A percentile compares a stretch with the other conserved stretches of the same genome.
phyloP scores from a whole-genome alignment of 768 basidiomycete genomes.

The Tricholoma hemisulphureum region DNA sequence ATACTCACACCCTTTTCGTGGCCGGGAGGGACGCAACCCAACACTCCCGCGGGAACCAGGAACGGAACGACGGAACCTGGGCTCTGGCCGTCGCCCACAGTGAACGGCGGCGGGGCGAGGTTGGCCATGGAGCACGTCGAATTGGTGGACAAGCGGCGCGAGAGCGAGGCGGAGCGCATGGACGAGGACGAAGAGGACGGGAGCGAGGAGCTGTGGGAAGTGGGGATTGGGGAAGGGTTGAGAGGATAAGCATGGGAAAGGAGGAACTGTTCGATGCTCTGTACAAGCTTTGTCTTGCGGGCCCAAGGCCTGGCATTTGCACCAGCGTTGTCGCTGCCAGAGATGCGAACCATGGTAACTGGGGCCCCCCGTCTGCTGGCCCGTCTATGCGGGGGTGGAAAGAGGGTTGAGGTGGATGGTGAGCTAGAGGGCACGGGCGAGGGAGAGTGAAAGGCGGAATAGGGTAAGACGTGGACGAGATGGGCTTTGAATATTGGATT shows the following conservation, averaged over 20 bases:
- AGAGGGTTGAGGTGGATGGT: background rate
- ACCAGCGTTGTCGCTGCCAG: too few relatives aligned
- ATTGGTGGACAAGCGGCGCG: background rate
- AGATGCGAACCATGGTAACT: too few relatives aligned
- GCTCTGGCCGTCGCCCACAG: background rate
- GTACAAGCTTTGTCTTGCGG: conserved; percentile 29
- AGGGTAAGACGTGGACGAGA: conserved; percentile 26
- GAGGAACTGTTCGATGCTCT: conserved; percentile 39
- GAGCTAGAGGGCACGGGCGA: background rate
- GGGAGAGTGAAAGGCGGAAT: conserved; percentile 2
- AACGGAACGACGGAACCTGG: conserved; percentile 4
- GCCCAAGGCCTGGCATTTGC: background rate
- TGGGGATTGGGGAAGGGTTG: background rate
- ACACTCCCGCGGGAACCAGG: conserved; percentile 13
- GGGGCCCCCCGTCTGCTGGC: too few relatives aligned
- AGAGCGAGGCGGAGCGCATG: background rate
- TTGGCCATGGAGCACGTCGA: background rate
- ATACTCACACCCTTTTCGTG: conserved; percentile 11
- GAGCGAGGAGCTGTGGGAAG: background rate
- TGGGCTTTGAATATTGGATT: conserved; percentile 7
- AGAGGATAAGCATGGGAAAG: conserved; percentile 34
- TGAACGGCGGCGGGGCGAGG: background rate
- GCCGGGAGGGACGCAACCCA: background rate
- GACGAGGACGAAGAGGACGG: background rate
- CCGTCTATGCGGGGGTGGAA: background rate